phyloP scores from a whole-genome alignment of 441 rosid genomes.

The Euphorbia celastroides region DNA sequence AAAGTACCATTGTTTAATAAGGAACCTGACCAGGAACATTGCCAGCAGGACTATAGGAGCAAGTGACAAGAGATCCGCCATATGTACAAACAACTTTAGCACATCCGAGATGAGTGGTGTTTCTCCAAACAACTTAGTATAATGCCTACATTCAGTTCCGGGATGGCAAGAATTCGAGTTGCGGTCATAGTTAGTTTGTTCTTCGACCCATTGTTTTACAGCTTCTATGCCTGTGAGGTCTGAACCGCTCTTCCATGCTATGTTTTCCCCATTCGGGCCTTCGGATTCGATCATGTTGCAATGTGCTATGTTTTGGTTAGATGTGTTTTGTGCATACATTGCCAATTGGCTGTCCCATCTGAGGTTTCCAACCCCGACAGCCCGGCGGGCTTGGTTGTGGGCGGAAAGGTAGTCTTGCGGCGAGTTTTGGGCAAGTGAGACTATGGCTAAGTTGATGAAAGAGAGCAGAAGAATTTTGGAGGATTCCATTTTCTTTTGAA shows the following conservation, averaged over 20 bases:
- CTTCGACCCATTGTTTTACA: slow-evolving; percentile 40
- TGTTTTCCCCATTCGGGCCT: slow-evolving; percentile 30
- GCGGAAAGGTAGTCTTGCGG: neutral
- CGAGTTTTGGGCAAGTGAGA: neutral
- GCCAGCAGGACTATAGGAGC: slow-evolving; percentile 76
- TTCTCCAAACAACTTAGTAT: slow-evolving; percentile 50
- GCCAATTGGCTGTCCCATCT: neutral
- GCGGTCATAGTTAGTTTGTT: slow-evolving; percentile 34
- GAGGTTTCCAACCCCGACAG: neutral
- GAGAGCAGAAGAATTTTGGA: no score
- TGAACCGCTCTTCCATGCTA: slow-evolving; percentile 24
- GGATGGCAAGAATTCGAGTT: slow-evolving; percentile 27
- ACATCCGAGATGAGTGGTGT: slow-evolving; percentile 39
- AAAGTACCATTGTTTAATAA: slow-evolving; percentile 22
- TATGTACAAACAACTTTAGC: slow-evolving; percentile 36
- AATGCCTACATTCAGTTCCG: slow-evolving; percentile 35
- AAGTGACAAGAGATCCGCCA: slow-evolving; percentile 50
- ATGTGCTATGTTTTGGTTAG: neutral
- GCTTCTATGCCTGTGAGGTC: slow-evolving; percentile 30
- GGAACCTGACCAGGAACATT: slow-evolving; percentile 63
- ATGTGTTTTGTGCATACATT: neutral
- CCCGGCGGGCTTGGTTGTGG: neutral
- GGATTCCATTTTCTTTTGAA: no score
- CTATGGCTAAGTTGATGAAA: no score
- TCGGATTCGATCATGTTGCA: neutral